Conservation (phyloP, 805 yeast species). For the Sungouiozyma intestinalis region DNA sequence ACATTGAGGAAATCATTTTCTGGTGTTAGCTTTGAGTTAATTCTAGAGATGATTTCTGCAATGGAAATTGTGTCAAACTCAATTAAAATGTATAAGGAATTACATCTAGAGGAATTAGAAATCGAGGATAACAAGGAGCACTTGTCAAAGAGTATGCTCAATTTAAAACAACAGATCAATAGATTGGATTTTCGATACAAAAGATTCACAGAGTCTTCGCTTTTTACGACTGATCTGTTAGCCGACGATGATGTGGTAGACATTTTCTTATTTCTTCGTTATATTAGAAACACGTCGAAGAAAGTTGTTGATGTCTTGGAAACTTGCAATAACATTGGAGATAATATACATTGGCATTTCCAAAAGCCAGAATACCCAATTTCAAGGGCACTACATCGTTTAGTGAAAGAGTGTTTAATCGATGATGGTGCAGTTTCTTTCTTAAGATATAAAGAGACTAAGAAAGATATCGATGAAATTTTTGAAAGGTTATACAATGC, state of each 20-base stretch:
- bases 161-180: slow-evolving; percentile 24
- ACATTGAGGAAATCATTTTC: slow-evolving; percentile 28
- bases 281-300: slow-evolving; percentile 33
- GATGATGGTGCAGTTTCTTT: slow-evolving; percentile 41
- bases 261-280: slow-evolving; percentile 33
- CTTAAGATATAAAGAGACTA: slow-evolving; percentile 33
- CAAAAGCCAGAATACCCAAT: slow-evolving; percentile 32
- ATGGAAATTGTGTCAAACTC: slow-evolving; percentile 17
- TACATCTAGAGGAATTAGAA: slow-evolving; percentile 2
- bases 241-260: slow-evolving; percentile 29
- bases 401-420: slow-evolving; percentile 34
- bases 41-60: slow-evolving; percentile 26
- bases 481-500: slow-evolving; percentile 35
- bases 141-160: slow-evolving; percentile 5
- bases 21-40: slow-evolving; percentile 20
- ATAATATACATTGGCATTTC: slow-evolving; percentile 28
- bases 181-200: slow-evolving; percentile 29
- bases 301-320: slow-evolving; percentile 22
- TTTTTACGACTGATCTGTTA: slow-evolving; percentile 29
- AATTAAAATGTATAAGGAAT: slow-evolving; percentile 5
- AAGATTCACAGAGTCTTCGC: slow-evolving; percentile 28
- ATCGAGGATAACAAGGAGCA: slow-evolving; percentile 5
- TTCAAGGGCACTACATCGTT: slow-evolving; percentile 31
- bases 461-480: slow-evolving; percentile 36
- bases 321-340: slow-evolving; percentile 17